These are phyloP conservation scores for Barnettozyma sucrosica DNA, from an alignment of 805 yeast species.

Conservation along the genomic window DNA sequence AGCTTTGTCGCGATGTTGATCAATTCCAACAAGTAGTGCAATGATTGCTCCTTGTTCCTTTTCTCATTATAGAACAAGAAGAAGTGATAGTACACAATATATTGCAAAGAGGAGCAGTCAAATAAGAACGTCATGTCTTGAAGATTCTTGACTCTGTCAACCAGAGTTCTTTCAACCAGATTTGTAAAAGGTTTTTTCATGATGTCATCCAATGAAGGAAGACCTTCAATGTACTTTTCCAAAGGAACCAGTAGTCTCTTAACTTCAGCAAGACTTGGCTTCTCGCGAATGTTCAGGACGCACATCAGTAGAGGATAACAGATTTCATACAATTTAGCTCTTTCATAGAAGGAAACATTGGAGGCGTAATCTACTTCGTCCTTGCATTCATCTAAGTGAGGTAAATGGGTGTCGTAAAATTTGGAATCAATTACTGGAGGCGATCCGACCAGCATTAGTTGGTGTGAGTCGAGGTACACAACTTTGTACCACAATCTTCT, in stretches of 20 bases:
- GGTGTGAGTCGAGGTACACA: conserved; percentile 18
- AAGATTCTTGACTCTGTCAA: conserved; percentile 15
- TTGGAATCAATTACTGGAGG: conserved; percentile 19
- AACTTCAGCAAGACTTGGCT: conserved; percentile 15
- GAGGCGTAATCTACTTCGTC: conserved; percentile 17
- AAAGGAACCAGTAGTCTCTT: conserved; percentile 10
- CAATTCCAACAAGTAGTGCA: conserved; percentile 11
- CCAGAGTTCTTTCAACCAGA: conserved; percentile 13
- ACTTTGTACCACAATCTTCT: conserved; percentile 24
- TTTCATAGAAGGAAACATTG: conserved; percentile 15
- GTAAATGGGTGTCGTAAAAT: conserved; percentile 21
- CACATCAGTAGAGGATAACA: conserved; percentile 16
- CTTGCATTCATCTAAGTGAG: conserved; percentile 19
- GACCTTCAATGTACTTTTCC: conserved; percentile 4
- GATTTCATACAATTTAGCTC: conserved; percentile 11
- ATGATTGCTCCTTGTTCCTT: conserved; percentile 10
- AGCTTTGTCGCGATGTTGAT: conserved; percentile 6
- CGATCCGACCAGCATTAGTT: conserved; percentile 17
- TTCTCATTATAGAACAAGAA: conserved; percentile 16
- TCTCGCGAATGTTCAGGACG: conserved; percentile 16
- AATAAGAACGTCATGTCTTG: conserved; percentile 6
- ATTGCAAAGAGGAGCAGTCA: conserved; percentile 14
- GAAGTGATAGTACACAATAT: conserved; percentile 21
- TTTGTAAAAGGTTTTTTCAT: conserved; percentile 15
- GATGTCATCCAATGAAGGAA: conserved; percentile 12